Percentiles rank a stretch among this genome's conserved stretches.
These are phyloP conservation scores for Quercus agrifolia DNA, from an alignment of 306 rosid genomes.

Conservation along the genomic window DNA sequence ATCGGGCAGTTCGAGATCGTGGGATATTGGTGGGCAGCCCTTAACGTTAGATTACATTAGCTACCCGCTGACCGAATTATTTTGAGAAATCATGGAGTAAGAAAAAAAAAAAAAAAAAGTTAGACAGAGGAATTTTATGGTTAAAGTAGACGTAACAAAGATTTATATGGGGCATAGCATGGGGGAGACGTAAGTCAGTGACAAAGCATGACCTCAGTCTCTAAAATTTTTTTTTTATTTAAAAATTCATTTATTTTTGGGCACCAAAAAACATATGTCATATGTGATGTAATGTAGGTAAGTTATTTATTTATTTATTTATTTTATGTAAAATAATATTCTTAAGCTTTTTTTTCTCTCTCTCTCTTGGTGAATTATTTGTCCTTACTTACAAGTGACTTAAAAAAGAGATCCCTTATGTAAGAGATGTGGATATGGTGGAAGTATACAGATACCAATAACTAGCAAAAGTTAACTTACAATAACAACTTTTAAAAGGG, in stretches of 20 bases:
- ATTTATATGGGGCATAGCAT: slow-evolving; percentile 35
- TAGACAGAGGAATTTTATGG: slow-evolving; percentile 49
- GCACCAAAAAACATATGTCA: background rate
- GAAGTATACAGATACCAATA: slow-evolving; percentile 3
- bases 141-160: slow-evolving; percentile 74
- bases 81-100: slow-evolving; percentile 33
- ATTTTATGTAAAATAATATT: background rate
- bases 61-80: slow-evolving; percentile 57
- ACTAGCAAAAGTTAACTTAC: background rate
- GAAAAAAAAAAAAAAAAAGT: slow-evolving; percentile 7
- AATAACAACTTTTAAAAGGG: background rate
- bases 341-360: background rate
- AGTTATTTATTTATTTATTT: background rate
- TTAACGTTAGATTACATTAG: slow-evolving; percentile 4
- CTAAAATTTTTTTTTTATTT: background rate
- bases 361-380: background rate
- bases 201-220: slow-evolving; percentile 80
- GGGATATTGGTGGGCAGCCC: slow-evolving; percentile 48
- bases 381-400: slow-evolving; percentile 34
- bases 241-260: too few relatives aligned
- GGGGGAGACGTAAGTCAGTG: slow-evolving; percentile 53
- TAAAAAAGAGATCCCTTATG: slow-evolving; percentile 18
- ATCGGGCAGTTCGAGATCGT: slow-evolving; percentile 54
- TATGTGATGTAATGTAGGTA: background rate
- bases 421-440: background rate